Conservation (phyloP, 495 filamentous ascomycete species). For the Delitschia confertaspora region DNA sequence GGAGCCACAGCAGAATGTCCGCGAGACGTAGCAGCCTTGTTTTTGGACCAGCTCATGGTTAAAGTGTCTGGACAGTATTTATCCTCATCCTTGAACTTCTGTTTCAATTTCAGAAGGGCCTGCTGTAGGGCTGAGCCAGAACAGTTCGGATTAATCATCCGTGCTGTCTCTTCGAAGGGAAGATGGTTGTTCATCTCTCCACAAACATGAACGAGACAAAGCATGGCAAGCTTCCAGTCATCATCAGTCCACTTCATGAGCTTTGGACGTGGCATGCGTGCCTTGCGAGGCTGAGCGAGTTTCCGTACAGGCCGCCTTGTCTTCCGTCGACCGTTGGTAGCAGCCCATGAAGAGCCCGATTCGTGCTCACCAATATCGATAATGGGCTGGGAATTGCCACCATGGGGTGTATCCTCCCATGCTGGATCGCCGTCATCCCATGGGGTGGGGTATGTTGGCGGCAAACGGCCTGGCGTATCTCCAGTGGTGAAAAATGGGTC, state of each 20-base stretch:
- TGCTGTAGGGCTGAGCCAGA: conserved; percentile 11
- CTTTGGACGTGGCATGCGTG: conserved; percentile 4
- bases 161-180: conserved; percentile 8
- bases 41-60: too few species aligned
- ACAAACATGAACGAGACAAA: conserved; percentile 14
- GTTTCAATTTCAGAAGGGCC: conserved; percentile 11
- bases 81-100: conserved; percentile 1
- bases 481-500: too few species aligned
- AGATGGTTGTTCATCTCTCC: conserved; percentile 2
- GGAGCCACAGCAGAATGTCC: too few species aligned
- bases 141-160: background rate
- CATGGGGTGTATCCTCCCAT: too few species aligned
- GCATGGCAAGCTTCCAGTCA: conserved; percentile 6
- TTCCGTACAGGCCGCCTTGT: background rate
- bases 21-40: too few species aligned
- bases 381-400: too few species aligned
- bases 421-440: too few species aligned
- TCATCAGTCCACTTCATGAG: conserved; percentile 11
- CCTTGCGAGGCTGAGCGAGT: conserved; percentile 1
- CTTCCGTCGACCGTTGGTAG: background rate
- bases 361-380: too few species aligned
- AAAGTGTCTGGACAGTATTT: too few species aligned
- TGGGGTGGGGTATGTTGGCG: too few species aligned
- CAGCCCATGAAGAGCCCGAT: too few species aligned
- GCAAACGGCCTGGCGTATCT: too few species aligned